Base-by-base conservation (phyloP, 2,329 filamentous ascomycete species). In the Pseudocercospora fuligena region DNA sequence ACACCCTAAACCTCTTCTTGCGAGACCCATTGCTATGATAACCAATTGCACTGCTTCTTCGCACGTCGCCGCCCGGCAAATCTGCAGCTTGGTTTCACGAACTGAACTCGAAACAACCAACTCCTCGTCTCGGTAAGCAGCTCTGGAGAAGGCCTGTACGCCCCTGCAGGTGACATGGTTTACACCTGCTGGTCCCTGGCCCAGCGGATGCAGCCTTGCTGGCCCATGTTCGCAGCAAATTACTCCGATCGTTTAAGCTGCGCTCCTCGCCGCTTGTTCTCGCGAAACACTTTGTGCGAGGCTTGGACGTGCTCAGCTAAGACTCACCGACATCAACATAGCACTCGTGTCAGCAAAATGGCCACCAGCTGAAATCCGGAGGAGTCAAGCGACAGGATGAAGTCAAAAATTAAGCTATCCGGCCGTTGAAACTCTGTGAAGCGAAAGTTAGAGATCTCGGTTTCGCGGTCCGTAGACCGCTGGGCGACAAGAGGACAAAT, bases 11-110 rank as follows among this genome's bases (percentile, higher is more conserved):
- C 46, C 46, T 19, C 46, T 19, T 47, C 46, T 14, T 47, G 40
- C 40, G 19, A 19, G 40, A 47, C 46, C 46, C 46, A 47, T 47
- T 16, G 46, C 16, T 16, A n/a, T 21, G 46, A 47, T 23, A 47
- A 23, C 46, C 46, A 47, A 47, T 47, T 47, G 46, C 46, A 47
- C 46, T 23, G 46, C 46, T 47, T 19, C 46, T 47, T 19, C n/a
- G n/a, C 21, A 19, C 21, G 46, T 47, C 46, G n/a, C 46, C 46
- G 46, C 46, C 46, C 46, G 46, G 46, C n/a, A 47, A 19, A 47
- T n/a, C n/a, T 47, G 46, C 46, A 47, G 46, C 46, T 47, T 47
- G n/a, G 46, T 47, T 47, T 47, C 46, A 47, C 46, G 21, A 47
- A 47, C 21, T 47, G 21, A 47, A 47, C 21, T 47, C 46, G 46